Percentiles rank a stretch among this genome's conserved stretches.
Evolutionary conservation across 192 early-diverging fungal species (phyloP).

Genomic region (Entophlyctis luteolus): DNA sequence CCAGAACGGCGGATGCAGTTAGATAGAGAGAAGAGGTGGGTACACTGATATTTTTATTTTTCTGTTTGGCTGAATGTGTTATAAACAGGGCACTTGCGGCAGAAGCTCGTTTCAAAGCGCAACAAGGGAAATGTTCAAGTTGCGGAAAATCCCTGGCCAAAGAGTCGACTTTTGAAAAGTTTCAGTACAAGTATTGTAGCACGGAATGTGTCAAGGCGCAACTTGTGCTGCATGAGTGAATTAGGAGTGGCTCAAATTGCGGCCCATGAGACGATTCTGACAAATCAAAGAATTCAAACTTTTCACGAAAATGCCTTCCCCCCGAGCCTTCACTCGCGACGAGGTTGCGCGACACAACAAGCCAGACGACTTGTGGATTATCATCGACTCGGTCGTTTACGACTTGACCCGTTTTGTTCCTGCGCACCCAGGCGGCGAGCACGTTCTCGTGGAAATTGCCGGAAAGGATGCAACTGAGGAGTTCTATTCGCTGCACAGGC

Average conservation of each 20-base stretch:
- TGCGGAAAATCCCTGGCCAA: conserved; percentile 62
- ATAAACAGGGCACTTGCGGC: conserved; percentile 64
- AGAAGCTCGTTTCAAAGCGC: conserved; percentile 57
- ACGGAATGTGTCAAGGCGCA: conserved; percentile 38
- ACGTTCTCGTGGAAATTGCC: conserved; percentile 63
- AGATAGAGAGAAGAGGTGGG: conserved; percentile 67
- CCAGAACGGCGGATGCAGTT: conserved; percentile 66
- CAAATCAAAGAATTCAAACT: background rate
- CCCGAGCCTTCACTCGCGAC: conserved; percentile 29
- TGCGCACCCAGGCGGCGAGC: conserved; percentile 38
- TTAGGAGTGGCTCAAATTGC: too few relatives aligned
- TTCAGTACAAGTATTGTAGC: conserved; percentile 55
- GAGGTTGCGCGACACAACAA: conserved; percentile 39
- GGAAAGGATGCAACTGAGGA: conserved; percentile 79
- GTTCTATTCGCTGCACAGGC: conserved; percentile 77
- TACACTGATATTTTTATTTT: background rate
- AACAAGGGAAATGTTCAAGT: conserved; percentile 52
- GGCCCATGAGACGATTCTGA: too few relatives aligned
- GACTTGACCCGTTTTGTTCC: conserved; percentile 33
- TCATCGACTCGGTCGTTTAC: conserved; percentile 29
- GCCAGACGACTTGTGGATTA: conserved; percentile 32
- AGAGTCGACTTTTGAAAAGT: conserved; percentile 70
- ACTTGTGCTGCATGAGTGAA: conserved; percentile 17
- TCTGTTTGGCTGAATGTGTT: background rate
- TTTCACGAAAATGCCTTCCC: conserved; percentile 5